Evolutionary conservation across 2,329 filamentous ascomycete species (phyloP).

Genomic region (Metarhizium humberi): DNA sequence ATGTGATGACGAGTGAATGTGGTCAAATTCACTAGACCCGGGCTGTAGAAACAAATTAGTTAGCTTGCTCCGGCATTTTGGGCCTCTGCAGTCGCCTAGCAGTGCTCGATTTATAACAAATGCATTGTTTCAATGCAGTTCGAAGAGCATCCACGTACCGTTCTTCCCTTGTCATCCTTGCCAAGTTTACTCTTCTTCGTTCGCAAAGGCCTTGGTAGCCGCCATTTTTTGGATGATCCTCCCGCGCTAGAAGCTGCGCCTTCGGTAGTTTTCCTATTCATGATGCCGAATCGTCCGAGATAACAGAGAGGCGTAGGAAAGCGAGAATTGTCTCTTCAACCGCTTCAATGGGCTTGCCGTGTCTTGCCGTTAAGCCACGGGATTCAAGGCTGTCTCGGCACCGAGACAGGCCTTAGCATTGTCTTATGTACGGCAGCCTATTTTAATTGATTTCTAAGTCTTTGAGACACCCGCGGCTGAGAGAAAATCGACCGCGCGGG

Average conservation of each 20-base stretch:
- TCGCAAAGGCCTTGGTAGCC: constrained; percentile 2
- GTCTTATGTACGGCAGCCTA: background rate
- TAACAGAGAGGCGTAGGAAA: background rate
- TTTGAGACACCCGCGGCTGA: background rate
- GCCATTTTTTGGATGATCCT: constrained; percentile 12
- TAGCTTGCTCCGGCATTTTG: background rate
- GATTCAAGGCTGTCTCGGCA: background rate
- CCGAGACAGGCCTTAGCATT: background rate
- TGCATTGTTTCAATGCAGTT: background rate
- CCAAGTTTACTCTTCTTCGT: background rate
- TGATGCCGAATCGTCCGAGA: background rate
- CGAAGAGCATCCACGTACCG: background rate
- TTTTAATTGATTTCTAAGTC: background rate
- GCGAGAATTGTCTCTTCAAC: background rate
- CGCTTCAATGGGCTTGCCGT: background rate
- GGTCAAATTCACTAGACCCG: constrained; percentile 12
- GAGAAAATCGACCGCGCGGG: background rate
- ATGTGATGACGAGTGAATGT: constrained; percentile 18
- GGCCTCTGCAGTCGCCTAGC: background rate
- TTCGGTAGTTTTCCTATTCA: constrained; percentile 21
- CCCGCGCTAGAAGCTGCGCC: constrained; percentile 10
- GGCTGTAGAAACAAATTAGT: background rate
- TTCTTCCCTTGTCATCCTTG: background rate
- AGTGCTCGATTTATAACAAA: background rate
- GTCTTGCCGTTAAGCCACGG: background rate